Base-by-base conservation (phyloP, 2,329 filamentous ascomycete genomes). In the Aspergillus transmontanensis region DNA sequence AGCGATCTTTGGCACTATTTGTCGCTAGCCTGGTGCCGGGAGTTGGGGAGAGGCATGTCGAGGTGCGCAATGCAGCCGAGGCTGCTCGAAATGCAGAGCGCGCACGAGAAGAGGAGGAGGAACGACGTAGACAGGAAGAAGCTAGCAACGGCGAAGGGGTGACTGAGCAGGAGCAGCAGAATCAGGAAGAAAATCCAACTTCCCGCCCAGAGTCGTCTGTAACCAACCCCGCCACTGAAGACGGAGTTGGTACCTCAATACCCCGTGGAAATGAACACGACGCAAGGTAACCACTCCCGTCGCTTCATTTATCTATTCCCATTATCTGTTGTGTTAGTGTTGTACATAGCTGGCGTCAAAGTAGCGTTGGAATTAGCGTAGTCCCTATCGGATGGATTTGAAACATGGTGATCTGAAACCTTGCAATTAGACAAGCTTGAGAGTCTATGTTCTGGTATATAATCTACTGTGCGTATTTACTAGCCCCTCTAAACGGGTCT, bases 11-110 rank as follows among this genome's bases (percentile, higher is more conserved):
- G 46, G 85, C 85, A n/a, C 77, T 89, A n/a, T 87, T 89, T 64
- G 72, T 89, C 39, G 87, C 86, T 0, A 88, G 85, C 73, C 71
- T 89, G 57, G 84, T 87, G 71, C 87, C 87, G 0, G 87, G 87
- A 0, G 80, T 89, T 30, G 87, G 87, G 0, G 87, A 89, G 71
- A 79, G 85, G 9, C 85, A 87, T 71, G 84, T 89, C 16, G 78
- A 82, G 65, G 86, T 84, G 30, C 80, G 84, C 62, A 83, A 85
- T 68, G 83, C 84, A 59, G 80, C 83, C 19, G 80, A 84, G 65
- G 78, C 78, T 21, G 74, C 71, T 54, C 69, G 68, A 19, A 70
- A 74, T 63, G 71, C 72, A 19, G 70, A 75, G 61, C 68, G 72
- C 28, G 69, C 62, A 23, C 68, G 69, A 26, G 68, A 69, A 62